These are phyloP conservation scores for Rugiboletus extremiorientalis DNA, from an alignment of 1,284 basidiomycete species.

Conservation along the genomic window DNA sequence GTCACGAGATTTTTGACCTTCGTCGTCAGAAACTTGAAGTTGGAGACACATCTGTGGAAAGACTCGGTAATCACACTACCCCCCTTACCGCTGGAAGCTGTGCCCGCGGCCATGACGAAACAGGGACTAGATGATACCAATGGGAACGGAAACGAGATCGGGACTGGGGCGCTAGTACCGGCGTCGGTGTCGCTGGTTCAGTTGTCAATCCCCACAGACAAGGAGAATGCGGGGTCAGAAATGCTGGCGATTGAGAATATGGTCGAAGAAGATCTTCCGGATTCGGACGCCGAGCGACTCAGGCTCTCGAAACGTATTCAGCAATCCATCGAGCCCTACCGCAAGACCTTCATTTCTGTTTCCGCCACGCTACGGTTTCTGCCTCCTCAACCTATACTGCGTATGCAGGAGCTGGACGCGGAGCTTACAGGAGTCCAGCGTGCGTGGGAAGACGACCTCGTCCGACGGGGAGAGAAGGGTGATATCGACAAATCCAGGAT, in stretches of 20 bases:
- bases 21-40: conserved; percentile 88
- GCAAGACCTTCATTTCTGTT: conserved; percentile 84
- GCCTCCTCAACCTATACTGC: conserved; percentile 83
- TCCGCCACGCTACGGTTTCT: conserved; percentile 89
- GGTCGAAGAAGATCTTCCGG: conserved; percentile 55
- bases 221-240: conserved; percentile 20
- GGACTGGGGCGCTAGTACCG: conserved; percentile 24
- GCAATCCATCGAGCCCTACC: conserved; percentile 79
- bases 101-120: conserved; percentile 43
- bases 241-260: conserved; percentile 19
- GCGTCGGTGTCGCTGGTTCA: conserved; percentile 34
- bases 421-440: conserved; percentile 64
- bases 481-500: conserved; percentile 44
- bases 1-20: conserved; percentile 91
- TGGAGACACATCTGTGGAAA: conserved; percentile 94
- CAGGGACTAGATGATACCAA: conserved; percentile 18
- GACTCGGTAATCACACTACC: conserved; percentile 88
- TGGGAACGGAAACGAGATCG: conserved; percentile 14
- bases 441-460: conserved; percentile 82
- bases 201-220: conserved; percentile 27
- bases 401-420: conserved; percentile 86
- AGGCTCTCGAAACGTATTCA: conserved; percentile 73
- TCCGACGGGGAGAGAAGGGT: conserved; percentile 72
- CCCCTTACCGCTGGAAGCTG: conserved; percentile 61
- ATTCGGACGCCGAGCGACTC: conserved; percentile 67